Conservation (phyloP, 495 filamentous ascomycete genomes). For the Lasiosphaeris hirsuta region DNA sequence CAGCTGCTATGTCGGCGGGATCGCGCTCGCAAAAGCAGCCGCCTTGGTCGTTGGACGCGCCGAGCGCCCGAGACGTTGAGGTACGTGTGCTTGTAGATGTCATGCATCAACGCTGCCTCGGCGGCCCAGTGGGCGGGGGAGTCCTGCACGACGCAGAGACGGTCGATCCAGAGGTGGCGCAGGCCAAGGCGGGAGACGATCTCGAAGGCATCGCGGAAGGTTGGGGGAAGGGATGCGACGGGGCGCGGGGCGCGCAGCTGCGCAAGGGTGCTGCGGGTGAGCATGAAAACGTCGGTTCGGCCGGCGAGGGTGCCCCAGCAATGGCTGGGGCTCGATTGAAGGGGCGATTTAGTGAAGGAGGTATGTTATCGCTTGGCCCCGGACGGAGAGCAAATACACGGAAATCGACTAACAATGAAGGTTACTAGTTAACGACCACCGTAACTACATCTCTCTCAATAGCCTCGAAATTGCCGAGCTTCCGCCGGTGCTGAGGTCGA, state of each 20-base stretch:
- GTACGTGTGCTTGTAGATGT: not conserved
- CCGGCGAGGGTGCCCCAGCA: not conserved
- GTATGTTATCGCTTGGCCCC: too few relatives aligned
- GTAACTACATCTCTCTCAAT: too few relatives aligned
- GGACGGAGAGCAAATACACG: too few relatives aligned
- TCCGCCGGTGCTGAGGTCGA: too few relatives aligned
- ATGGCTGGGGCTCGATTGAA: not conserved
- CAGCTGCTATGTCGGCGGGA: not conserved
- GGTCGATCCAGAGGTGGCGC: slow-evolving; percentile 1
- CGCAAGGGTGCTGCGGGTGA: not conserved
- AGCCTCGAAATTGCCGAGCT: too few relatives aligned
- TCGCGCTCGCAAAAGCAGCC: not conserved
- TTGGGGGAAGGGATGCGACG: not conserved
- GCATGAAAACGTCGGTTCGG: not conserved
- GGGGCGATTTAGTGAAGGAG: not conserved
- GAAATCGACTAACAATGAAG: too few relatives aligned
- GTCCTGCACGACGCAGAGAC: not conserved
- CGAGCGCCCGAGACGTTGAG: not conserved
- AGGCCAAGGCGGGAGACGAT: not conserved
- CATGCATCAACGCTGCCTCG: not conserved
- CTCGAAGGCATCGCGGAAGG: not conserved
- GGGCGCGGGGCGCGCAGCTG: not conserved
- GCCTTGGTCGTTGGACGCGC: not conserved
- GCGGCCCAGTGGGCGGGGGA: not conserved
- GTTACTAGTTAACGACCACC: too few relatives aligned